A percentile compares a stretch with the other conserved stretches of the same genome.
Evolutionary conservation across 306 rosid species (phyloP).

Genomic region (Astragalus membranaceus): DNA sequence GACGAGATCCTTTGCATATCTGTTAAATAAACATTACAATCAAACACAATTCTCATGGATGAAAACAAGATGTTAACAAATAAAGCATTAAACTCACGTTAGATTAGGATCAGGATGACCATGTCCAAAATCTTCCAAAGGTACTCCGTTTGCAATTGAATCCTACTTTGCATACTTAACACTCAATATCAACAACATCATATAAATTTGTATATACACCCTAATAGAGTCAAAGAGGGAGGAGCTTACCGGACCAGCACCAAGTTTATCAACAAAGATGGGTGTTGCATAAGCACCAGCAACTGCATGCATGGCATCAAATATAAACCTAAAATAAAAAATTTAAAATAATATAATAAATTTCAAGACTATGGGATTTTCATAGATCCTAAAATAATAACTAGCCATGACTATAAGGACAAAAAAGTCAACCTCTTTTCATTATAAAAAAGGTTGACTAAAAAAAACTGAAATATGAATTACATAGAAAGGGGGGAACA

Average conservation of each 20-base stretch:
- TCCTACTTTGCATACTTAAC: slow-evolving; percentile 51
- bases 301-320: slow-evolving; percentile 99
- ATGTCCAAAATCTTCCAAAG: slow-evolving; percentile 94
- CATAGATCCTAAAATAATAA: slow-evolving; percentile 1
- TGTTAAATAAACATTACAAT: slow-evolving; percentile 32
- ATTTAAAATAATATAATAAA: neutral
- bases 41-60: slow-evolving; percentile 7
- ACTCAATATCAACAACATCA: slow-evolving; percentile 24
- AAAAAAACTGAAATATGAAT: neutral
- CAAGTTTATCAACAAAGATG: slow-evolving; percentile 88
- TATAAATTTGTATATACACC: neutral
- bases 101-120: slow-evolving; percentile 99
- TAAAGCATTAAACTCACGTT: slow-evolving; percentile 47
- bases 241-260: slow-evolving; percentile 62
- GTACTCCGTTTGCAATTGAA: slow-evolving; percentile 84
- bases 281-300: slow-evolving; percentile 96
- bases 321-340: slow-evolving; percentile 53
- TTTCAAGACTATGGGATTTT: slow-evolving; percentile 11
- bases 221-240: slow-evolving; percentile 1
- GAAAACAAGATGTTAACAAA: slow-evolving; percentile 7
- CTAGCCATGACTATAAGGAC: neutral
- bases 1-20: slow-evolving; percentile 94
- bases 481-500: no score
- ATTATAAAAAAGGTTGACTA: neutral
- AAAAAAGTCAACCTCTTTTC: neutral